Base-by-base conservation (phyloP, 2,329 filamentous ascomycete genomes). In the Aspergillus tubingensis region DNA sequence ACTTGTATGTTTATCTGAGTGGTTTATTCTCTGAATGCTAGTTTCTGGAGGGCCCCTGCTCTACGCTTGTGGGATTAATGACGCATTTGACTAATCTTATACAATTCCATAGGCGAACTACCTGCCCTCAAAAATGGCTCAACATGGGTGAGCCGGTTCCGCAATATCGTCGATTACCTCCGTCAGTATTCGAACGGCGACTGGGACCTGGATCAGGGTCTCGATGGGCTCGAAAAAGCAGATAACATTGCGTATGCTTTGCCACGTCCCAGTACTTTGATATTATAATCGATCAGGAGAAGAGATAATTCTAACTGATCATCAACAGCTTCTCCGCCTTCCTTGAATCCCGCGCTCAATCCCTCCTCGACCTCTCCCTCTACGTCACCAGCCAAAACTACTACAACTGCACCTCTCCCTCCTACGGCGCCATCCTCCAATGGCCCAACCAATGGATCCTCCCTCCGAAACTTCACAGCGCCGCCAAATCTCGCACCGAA, bases 341-440 rank as follows among this genome's bases (percentile, higher is more conserved):
- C 76, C 80, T 97, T 67, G 82, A 88, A 72, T 85, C 88, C 25
- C 87, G 89, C 60, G 91, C 89, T n/a, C 86, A 88, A 53, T 86
- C 89, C 32, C 85, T 98, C 62, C 76, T 97, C 68, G 91, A 96
- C 68, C 87, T 97, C 59, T 93, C 88, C 54, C 88, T 98, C 68
- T 98, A 96, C 76, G 90, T 95, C 64, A 95, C 92, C 32, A 91
- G 89, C 59, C 87, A 92, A 65, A 97, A 98, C 80, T 99, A 95
- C 85, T 83, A 87, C 58, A 81, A 83, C 47, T 80, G 84, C 52
- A 96, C 92, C 3, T 87, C 92, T 15, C 91, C 92, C 2, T 89
- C 91, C 39, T 96, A 92, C 78, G 91, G 88, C 66, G 80, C 82
- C 5, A 85, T 97, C 59, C 85, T 98, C 41, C 86, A 90, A 43